Conservation (phyloP, 2,329 filamentous ascomycete species). For the Neurospora crassa region DNA sequence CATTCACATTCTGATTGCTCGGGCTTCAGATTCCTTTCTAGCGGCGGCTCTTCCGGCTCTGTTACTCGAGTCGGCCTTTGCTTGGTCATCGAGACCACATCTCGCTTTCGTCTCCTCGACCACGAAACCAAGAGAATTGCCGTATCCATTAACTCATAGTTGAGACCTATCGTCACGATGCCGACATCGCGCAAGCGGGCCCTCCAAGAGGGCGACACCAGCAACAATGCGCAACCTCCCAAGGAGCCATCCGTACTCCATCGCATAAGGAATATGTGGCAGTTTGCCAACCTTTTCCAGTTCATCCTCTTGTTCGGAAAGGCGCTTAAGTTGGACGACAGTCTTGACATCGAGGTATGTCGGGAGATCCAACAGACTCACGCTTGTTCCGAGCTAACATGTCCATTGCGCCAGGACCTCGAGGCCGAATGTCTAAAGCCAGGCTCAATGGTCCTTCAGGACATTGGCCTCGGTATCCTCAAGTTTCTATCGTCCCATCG, state of each 20-base stretch:
- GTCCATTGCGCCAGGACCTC: slow-evolving; percentile 52
- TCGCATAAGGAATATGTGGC: slow-evolving; percentile 81
- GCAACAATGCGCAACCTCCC: slow-evolving; percentile 19
- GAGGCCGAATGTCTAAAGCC: slow-evolving; percentile 82
- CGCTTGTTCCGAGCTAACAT: slow-evolving; percentile 3
- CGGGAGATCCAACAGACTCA: not conserved
- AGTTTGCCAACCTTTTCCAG: slow-evolving; percentile 89
- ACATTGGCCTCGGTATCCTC: slow-evolving; percentile 77
- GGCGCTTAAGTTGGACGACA: slow-evolving; percentile 80
- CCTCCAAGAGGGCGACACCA: slow-evolving; percentile 29
- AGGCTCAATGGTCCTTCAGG: slow-evolving; percentile 61
- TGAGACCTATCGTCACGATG: slow-evolving; percentile 23
- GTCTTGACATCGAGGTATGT: slow-evolving; percentile 78
- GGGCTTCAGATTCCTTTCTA: not conserved
- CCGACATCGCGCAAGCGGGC: slow-evolving; percentile 39
- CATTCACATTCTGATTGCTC: not conserved
- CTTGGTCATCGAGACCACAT: not conserved
- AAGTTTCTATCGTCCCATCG: slow-evolving; percentile 93
- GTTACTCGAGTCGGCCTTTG: not conserved
- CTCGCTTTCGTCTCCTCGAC: not conserved
- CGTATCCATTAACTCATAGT: not conserved
- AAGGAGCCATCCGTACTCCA: slow-evolving; percentile 40
- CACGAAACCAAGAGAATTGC: not conserved
- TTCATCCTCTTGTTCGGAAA: slow-evolving; percentile 89
- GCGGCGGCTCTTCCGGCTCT: not conserved